Conservation (phyloP, 805 yeast species). For the Candida quercuum region DNA sequence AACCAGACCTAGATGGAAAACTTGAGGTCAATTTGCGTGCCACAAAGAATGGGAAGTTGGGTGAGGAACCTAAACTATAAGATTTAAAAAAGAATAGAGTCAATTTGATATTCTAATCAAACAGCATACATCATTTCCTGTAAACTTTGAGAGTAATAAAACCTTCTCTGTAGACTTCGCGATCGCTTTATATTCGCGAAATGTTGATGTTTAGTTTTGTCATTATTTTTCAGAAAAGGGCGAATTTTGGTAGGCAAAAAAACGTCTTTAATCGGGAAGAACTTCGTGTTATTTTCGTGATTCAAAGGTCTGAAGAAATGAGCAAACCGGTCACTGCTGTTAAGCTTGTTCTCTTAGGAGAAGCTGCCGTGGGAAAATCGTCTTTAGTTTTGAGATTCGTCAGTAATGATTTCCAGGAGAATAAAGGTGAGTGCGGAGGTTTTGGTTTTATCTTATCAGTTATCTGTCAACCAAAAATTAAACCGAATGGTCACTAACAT, state of each 20-base stretch:
- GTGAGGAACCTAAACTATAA: slow-evolving; percentile 32
- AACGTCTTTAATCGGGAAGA: too few relatives aligned
- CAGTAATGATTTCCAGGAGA: slow-evolving; percentile 92
- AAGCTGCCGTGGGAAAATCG: slow-evolving; percentile 97
- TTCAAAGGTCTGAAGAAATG: slow-evolving; percentile 11
- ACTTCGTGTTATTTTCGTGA: too few relatives aligned
- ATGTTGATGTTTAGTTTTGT: too few relatives aligned
- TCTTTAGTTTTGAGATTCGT: slow-evolving; percentile 90
- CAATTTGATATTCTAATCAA: too few relatives aligned
- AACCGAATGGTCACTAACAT: slow-evolving; percentile 10
- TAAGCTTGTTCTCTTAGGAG: slow-evolving; percentile 88
- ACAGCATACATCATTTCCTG: too few relatives aligned
- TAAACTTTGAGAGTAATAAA: too few relatives aligned
- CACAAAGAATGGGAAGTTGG: slow-evolving; percentile 46
- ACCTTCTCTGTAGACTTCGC: too few relatives aligned
- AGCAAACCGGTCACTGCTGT: slow-evolving; percentile 57
- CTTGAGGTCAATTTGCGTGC: slow-evolving; percentile 53
- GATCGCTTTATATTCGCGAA: too few relatives aligned
- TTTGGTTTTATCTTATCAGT: not conserved
- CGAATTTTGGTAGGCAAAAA: too few relatives aligned
- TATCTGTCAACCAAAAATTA: not conserved
- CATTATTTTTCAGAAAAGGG: too few relatives aligned
- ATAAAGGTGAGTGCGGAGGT: slow-evolving; percentile 51
- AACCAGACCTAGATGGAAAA: slow-evolving; percentile 35
- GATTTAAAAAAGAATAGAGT: too few relatives aligned